Base-by-base conservation (phyloP, 495 filamentous ascomycete genomes). In the Poronia punctata region DNA sequence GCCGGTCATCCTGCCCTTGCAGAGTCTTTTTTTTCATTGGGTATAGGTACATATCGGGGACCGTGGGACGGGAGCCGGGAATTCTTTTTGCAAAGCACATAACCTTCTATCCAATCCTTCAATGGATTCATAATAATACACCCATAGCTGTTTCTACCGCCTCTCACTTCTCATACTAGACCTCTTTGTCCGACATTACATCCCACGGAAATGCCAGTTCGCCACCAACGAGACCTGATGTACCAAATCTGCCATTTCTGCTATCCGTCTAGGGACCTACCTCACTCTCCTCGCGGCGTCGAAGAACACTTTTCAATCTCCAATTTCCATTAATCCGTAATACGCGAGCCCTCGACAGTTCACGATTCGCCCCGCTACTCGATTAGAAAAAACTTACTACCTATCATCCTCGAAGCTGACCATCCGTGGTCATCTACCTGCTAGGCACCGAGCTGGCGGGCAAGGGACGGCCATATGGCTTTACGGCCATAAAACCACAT, bases 381-480 rank as follows among this genome's bases (percentile, higher is more conserved):
- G n/a, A n/a, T n/a, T n/a, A n/a, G n/a, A n/a, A n/a, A n/a, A n/a
- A 33, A 22, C 27, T 34, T 43, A 10, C 37, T 40, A n/a, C n/a
- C n/a, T n/a, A n/a, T 5, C 26, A 14, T 6, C 21, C 14, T 12
- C 8, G n/a, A 23, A 21, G 21, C 20, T 5, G 23, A 38, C 15
- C 24, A 20, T 20, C 17, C 2, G 15, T 28, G 27, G 24, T 20
- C 27, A 12, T 42, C 30, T 21, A 38, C 11, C 17, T 15, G 24
- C 40, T 19, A 50, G 14, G 38, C 38, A 36, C 31, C 39, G 18
- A 50, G 32, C 46, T 43, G 35, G 21, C 43, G 29, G 35, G 40
- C 37, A 35, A 28, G 19, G 39, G 20, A 12, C 43, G 42, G 48
- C 32, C 48, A 50, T 25, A 60, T 60, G 57, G 57, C 57, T 43